Conservation (phyloP, 331 rosid species). For the Prunus yedoensis region DNA sequence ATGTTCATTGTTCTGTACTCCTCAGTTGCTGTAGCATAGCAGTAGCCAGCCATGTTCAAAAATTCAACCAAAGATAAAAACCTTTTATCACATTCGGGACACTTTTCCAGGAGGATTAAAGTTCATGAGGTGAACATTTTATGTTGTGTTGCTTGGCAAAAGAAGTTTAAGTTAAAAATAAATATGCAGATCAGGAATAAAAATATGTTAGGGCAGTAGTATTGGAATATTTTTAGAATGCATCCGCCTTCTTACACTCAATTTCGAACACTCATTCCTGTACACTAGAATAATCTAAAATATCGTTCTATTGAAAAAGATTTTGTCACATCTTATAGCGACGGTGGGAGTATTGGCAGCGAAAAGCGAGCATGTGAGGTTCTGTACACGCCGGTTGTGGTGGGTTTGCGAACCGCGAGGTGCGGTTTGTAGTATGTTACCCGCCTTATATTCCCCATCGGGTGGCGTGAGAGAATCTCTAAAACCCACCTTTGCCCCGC, state of each 20-base stretch:
- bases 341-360: no score
- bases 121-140: not conserved
- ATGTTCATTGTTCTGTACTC: not conserved
- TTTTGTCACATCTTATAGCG: no score
- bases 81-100: not conserved
- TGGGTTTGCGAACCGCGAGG: not conserved
- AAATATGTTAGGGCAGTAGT: no score
- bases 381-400: not conserved
- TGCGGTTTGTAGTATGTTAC: not conserved
- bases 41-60: not conserved
- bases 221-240: no score
- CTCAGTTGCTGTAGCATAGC: not conserved
- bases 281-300: no score
- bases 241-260: accelerated
- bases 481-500: not conserved
- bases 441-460: not conserved
- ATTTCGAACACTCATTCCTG: no score
- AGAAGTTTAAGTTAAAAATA: no score
- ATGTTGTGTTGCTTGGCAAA: no score
- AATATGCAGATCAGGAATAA: no score
- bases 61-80: not conserved
- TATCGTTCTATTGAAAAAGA: no score
- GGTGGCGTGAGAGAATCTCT: not conserved
- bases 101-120: not conserved
- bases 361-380: not conserved